Evolutionary conservation across 345 rosid species (phyloP).

Genomic region (Citrus unshiu): DNA sequence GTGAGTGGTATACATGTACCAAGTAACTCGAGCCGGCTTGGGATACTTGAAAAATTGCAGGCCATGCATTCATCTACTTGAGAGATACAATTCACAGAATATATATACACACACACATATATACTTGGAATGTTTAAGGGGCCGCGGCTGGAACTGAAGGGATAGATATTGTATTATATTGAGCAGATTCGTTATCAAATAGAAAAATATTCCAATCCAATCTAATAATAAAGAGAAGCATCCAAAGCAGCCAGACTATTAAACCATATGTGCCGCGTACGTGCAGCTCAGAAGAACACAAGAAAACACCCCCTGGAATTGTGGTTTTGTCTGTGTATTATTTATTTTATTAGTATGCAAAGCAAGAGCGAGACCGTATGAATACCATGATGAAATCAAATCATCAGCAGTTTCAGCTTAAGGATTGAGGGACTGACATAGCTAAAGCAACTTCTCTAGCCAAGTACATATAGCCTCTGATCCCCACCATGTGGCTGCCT

Average conservation of each 20-base stretch:
- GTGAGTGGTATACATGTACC: not conserved
- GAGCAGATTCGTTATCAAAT: not conserved
- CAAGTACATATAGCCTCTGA: not conserved
- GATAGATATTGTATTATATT: not conserved
- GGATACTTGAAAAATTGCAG: not conserved
- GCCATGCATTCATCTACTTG: not conserved
- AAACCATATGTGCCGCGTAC: not conserved
- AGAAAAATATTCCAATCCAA: not conserved
- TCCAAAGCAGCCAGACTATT: slow-evolving; percentile 14
- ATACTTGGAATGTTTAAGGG: not conserved
- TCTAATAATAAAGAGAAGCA: not conserved
- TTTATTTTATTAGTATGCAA: not conserved
- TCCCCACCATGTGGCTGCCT: slow-evolving; percentile 10
- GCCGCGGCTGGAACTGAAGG: not conserved
- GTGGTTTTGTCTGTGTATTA: slow-evolving; percentile 11
- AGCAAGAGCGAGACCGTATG: slow-evolving; percentile 2
- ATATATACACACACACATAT: too few relatives aligned
- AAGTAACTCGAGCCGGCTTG: slow-evolving; percentile 1
- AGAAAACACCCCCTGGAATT: not conserved
- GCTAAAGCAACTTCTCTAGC: not conserved
- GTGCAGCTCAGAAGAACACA: not conserved
- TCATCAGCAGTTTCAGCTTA: not conserved
- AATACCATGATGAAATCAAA: slow-evolving; percentile 3
- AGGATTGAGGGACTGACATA: slow-evolving; percentile 6
- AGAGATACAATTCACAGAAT: not conserved